A percentile compares a stretch with the other conserved stretches of the same genome.
phyloP scores from a whole-genome alignment of 2,329 filamentous ascomycete species.

The Sporothrix humicola region DNA sequence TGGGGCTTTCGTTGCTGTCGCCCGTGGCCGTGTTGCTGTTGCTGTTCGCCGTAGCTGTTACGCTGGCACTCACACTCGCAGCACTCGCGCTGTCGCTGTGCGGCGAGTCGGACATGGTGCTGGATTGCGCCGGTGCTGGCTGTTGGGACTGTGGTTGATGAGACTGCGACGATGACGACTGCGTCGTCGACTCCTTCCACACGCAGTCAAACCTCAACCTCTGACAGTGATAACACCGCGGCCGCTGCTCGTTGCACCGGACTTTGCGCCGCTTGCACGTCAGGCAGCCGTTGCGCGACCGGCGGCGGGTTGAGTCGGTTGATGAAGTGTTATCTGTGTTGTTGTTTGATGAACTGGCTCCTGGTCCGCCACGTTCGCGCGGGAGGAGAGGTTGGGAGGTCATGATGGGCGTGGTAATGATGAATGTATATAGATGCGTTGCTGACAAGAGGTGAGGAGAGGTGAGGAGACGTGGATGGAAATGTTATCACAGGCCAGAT shows the following conservation, averaged over 20 bases:
- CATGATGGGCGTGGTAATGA: neutral
- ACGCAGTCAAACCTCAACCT: constrained; percentile 4
- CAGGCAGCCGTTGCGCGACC: constrained; percentile 21
- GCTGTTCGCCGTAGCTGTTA: no score
- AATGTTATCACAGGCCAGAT: neutral
- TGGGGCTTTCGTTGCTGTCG: neutral
- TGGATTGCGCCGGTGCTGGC: no score
- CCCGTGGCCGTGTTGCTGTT: neutral
- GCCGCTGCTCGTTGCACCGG: constrained; percentile 19
- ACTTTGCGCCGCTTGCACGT: constrained; percentile 23
- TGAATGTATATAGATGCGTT: neutral
- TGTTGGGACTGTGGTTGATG: no score
- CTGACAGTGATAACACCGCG: neutral
- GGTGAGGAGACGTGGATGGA: no score
- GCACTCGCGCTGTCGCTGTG: no score
- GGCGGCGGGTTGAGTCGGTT: neutral
- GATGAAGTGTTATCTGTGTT: neutral
- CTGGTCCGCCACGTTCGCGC: constrained; percentile 10
- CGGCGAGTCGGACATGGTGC: no score
- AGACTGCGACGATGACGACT: neutral
- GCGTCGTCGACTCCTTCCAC: constrained; percentile 7
- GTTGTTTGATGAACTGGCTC: neutral
- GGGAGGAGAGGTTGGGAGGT: constrained; percentile 1
- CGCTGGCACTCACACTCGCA: no score
- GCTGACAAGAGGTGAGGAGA: no score